A percentile compares a stretch with the other conserved stretches of the same genome.
Evolutionary conservation across 2,329 filamentous ascomycete genomes (phyloP).

Genomic region (Neopestalotiopsis sp.): DNA sequence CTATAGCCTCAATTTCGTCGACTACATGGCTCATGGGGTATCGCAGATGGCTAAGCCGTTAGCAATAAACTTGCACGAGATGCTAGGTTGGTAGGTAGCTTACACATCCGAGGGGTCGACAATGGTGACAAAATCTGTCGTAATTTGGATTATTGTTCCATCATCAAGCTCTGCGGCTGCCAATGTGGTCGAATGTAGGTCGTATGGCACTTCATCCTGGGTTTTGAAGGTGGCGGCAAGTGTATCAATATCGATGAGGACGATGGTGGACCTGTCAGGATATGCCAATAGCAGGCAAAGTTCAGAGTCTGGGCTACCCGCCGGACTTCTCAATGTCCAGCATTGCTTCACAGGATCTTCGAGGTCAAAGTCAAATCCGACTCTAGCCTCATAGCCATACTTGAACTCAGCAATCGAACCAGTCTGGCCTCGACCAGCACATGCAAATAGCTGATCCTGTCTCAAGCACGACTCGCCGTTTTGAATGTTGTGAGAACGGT

Average conservation of each 20-base stretch:
- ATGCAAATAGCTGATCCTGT: slow-evolving; percentile 69
- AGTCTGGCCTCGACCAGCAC: slow-evolving; percentile 66
- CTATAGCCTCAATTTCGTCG: slow-evolving; percentile 30
- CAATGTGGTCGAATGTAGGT: slow-evolving; percentile 59
- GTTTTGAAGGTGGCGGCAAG: slow-evolving; percentile 49
- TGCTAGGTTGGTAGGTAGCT: slow-evolving; percentile 24
- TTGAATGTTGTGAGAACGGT: slow-evolving; percentile 35
- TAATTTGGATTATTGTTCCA: slow-evolving; percentile 58
- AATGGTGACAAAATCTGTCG: slow-evolving; percentile 52
- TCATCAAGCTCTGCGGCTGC: slow-evolving; percentile 41
- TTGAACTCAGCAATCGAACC: slow-evolving; percentile 73
- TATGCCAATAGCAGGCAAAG: slow-evolving; percentile 54
- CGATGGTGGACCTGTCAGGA: slow-evolving; percentile 52
- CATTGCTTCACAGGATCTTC: slow-evolving; percentile 53
- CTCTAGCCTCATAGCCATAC: slow-evolving; percentile 71
- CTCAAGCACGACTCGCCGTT: slow-evolving; percentile 31
- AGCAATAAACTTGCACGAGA: slow-evolving; percentile 20
- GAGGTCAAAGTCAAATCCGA: slow-evolving; percentile 63
- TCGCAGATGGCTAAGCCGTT: slow-evolving; percentile 33
- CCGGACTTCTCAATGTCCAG: slow-evolving; percentile 54
- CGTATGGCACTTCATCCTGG: slow-evolving; percentile 51
- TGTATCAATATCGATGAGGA: slow-evolving; percentile 56
- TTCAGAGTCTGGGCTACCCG: slow-evolving; percentile 29
- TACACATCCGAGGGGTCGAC: slow-evolving; percentile 43
- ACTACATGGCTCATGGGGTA: slow-evolving; percentile 40